These are phyloP conservation scores for Proliferodiscus dingleyae DNA, from an alignment of 2,329 filamentous ascomycete species.

Conservation along the genomic window DNA sequence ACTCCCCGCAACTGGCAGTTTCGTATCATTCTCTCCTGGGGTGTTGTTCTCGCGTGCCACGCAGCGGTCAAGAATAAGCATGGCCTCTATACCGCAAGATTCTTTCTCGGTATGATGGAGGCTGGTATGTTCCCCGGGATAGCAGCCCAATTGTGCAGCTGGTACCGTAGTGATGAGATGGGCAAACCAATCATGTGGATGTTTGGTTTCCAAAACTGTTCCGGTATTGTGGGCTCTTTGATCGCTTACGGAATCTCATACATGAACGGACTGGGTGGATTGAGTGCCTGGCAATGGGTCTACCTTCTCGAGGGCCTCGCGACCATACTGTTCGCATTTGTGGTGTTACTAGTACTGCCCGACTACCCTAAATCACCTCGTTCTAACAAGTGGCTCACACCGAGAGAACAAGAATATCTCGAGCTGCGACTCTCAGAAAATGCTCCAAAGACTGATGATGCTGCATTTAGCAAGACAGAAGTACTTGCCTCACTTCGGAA, in stretches of 20 bases:
- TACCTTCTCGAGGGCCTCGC: slow-evolving; percentile 41
- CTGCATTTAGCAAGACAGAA: slow-evolving; percentile 33
- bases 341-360: slow-evolving; percentile 37
- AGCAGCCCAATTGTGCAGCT: slow-evolving; percentile 39
- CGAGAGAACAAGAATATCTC: slow-evolving; percentile 35
- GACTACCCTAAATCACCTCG: slow-evolving; percentile 41
- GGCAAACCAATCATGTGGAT: slow-evolving; percentile 39
- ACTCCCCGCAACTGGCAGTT: slow-evolving; percentile 35
- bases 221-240: slow-evolving; percentile 37
- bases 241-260: slow-evolving; percentile 47
- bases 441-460: slow-evolving; percentile 35
- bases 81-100: slow-evolving; percentile 36
- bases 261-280: slow-evolving; percentile 38
- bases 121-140: slow-evolving; percentile 40
- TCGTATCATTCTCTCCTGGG: slow-evolving; percentile 36
- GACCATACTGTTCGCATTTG: slow-evolving; percentile 37
- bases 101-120: slow-evolving; percentile 39
- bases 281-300: slow-evolving; percentile 55
- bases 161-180: slow-evolving; percentile 44
- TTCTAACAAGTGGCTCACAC: slow-evolving; percentile 34
- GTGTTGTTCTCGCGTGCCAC: slow-evolving; percentile 35
- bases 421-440: slow-evolving; percentile 36
- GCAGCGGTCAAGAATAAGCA: slow-evolving; percentile 36
- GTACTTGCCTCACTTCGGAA: slow-evolving; percentile 34
- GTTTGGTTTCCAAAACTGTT: slow-evolving; percentile 36